phyloP scores from a whole-genome alignment of 2,329 filamentous ascomycete species.

The Aciculosporium take region DNA sequence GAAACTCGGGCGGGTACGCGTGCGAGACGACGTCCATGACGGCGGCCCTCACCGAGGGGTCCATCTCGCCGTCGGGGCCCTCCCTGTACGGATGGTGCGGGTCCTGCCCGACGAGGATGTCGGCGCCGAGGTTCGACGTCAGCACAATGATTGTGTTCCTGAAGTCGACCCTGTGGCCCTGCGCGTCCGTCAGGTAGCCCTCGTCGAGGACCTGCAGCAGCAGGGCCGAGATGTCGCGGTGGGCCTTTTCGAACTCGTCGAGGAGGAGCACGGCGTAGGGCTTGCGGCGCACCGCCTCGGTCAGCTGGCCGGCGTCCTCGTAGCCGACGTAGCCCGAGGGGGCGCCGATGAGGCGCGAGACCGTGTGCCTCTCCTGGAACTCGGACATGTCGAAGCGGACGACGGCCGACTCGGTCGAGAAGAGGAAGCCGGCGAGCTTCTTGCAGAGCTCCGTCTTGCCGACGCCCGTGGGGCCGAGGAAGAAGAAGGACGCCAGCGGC shows the following conservation, averaged over 20 bases:
- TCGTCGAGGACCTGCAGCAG: slow-evolving; percentile 92
- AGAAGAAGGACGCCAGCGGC: slow-evolving; percentile 91
- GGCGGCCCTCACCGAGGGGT: slow-evolving; percentile 55
- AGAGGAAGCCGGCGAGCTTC: slow-evolving; percentile 84
- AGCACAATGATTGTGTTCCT: slow-evolving; percentile 92
- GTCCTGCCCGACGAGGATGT: slow-evolving; percentile 72
- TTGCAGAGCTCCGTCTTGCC: slow-evolving; percentile 97
- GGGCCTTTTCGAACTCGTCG: slow-evolving; percentile 96
- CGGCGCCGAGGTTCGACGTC: slow-evolving; percentile 86
- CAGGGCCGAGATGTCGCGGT: slow-evolving; percentile 83
- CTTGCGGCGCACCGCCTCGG: slow-evolving; percentile 86
- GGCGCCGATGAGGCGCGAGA: slow-evolving; percentile 80
- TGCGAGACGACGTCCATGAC: slow-evolving; percentile 78
- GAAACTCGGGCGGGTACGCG: slow-evolving; percentile 76
- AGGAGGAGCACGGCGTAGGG: slow-evolving; percentile 91
- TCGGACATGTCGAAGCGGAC: slow-evolving; percentile 96
- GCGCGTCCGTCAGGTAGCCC: slow-evolving; percentile 86
- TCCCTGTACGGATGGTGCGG: slow-evolving; percentile 49
- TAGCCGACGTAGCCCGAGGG: slow-evolving; percentile 94
- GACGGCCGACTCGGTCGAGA: slow-evolving; percentile 81
- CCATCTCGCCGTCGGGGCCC: slow-evolving; percentile 52
- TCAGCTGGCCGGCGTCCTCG: slow-evolving; percentile 90
- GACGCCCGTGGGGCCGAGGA: slow-evolving; percentile 89
- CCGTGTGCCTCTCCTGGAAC: slow-evolving; percentile 94
- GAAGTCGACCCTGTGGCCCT: slow-evolving; percentile 95